phyloP scores from a whole-genome alignment of 2,329 filamentous ascomycete species.

The Fusarium nelsonii region DNA sequence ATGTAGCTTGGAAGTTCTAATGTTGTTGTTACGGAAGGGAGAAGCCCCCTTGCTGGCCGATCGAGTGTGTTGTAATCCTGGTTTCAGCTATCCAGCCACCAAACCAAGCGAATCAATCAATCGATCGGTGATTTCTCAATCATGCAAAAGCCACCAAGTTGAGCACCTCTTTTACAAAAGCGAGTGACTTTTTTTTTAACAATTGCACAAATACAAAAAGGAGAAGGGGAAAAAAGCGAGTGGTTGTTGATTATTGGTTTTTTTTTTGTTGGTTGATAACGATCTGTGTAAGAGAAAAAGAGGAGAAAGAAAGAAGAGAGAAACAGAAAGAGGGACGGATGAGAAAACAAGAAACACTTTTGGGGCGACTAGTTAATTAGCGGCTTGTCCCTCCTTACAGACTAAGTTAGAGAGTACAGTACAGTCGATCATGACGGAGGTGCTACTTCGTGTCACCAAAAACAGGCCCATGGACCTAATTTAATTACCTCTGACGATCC shows the following conservation, averaged over 20 bases:
- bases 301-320: not conserved
- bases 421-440: too few relatives aligned
- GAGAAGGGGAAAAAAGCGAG: not conserved
- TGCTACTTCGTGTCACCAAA: not conserved
- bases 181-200: slow-evolving; percentile 17
- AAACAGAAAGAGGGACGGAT: not conserved
- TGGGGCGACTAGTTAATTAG: not conserved
- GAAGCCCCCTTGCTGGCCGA: not conserved
- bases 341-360: not conserved
- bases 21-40: not conserved
- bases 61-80: slow-evolving; percentile 1
- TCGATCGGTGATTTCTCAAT: slow-evolving; percentile 12
- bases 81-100: slow-evolving; percentile 38
- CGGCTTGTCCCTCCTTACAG: not conserved
- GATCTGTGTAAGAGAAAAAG: too few relatives aligned
- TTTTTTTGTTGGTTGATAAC: not conserved
- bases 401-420: too few relatives aligned
- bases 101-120: slow-evolving; percentile 15
- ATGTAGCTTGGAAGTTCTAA: not conserved
- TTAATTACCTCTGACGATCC: slow-evolving; percentile 30
- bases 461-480: slow-evolving; percentile 1
- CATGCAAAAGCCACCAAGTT: not conserved
- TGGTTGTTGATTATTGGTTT: not conserved
- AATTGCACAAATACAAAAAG: not conserved
- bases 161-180: slow-evolving; percentile 11